Percentiles rank a stretch among this genome's conserved stretches.
Conservation (phyloP, 192 early-diverging fungal species). For the Coemansia sp. region DNA sequence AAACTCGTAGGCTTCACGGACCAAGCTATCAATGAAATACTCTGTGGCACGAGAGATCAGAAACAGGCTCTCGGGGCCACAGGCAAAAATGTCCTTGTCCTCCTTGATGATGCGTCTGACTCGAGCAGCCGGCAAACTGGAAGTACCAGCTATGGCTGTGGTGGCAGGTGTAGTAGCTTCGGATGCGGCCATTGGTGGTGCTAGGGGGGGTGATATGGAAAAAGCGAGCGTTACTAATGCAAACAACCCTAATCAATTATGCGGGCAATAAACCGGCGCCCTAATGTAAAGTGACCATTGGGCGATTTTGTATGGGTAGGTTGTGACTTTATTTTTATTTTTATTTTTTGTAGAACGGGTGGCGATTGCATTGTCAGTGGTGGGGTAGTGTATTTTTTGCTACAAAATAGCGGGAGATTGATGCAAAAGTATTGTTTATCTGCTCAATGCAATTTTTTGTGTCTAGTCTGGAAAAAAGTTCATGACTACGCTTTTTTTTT, state of each 20-base stretch:
- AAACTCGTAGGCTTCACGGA: slow-evolving; percentile 60
- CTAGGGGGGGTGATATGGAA: background rate
- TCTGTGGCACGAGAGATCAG: slow-evolving; percentile 68
- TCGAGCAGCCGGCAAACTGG: slow-evolving; percentile 62
- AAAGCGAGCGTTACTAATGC: background rate
- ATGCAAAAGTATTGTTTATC: no score
- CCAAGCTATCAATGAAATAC: slow-evolving; percentile 67
- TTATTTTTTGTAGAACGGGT: no score
- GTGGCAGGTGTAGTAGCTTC: slow-evolving; percentile 6
- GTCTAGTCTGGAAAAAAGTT: background rate
- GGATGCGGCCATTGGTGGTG: slow-evolving; percentile 16
- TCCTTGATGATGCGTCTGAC: slow-evolving; percentile 73
- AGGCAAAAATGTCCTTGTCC: slow-evolving; percentile 68
- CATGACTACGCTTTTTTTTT: background rate
- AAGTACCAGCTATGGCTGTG: slow-evolving; percentile 52
- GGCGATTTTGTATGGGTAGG: background rate
- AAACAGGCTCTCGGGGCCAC: slow-evolving; percentile 67
- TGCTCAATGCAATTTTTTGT: no score
- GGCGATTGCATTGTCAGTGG: no score
- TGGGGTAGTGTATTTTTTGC: no score
- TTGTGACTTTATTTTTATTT: background rate
- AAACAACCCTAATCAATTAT: background rate
- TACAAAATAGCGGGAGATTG: no score
- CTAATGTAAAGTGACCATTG: background rate
- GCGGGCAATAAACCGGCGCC: background rate